These are phyloP conservation scores for Auriscalpium microsporum DNA, from an alignment of 768 basidiomycete species.

Conservation along the genomic window DNA sequence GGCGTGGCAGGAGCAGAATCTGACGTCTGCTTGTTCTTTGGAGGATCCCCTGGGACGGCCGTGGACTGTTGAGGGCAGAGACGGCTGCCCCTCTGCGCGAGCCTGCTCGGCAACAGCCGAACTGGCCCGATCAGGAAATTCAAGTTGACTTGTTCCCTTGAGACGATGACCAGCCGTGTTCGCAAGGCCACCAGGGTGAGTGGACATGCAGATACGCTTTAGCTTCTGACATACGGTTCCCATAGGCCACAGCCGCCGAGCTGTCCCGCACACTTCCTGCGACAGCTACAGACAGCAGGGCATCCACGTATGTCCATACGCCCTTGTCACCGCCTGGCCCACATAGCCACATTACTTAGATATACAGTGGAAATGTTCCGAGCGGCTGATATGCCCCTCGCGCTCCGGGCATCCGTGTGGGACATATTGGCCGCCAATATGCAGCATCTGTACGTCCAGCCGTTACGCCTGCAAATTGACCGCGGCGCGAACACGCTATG, in stretches of 20 bases:
- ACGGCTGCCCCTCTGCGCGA: too few species aligned
- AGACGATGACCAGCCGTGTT: constrained; percentile 6
- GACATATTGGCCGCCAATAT: constrained; percentile 10
- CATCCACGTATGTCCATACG: neutral
- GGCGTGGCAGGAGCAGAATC: constrained; percentile 5
- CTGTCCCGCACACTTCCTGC: neutral
- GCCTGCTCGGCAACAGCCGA: neutral
- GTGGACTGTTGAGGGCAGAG: neutral
- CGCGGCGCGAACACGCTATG: constrained; percentile 26
- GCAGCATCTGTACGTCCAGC: constrained; percentile 6
- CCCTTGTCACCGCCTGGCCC: neutral
- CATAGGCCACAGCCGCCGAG: constrained; percentile 6
- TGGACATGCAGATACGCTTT: too few species aligned
- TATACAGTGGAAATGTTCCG: constrained; percentile 2
- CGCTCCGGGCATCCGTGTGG: constrained; percentile 6
- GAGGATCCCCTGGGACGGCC: neutral
- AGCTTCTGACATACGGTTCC: too few species aligned
- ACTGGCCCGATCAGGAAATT: neutral
- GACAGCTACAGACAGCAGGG: neutral
- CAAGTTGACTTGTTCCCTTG: neutral
- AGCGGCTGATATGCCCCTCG: constrained; percentile 3
- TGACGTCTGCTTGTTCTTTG: neutral
- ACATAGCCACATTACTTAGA: neutral
- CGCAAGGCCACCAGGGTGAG: constrained; percentile 13
- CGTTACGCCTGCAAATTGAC: neutral